phyloP scores from a whole-genome alignment of 2,329 filamentous ascomycete genomes.

The Fusarium dlaminii region DNA sequence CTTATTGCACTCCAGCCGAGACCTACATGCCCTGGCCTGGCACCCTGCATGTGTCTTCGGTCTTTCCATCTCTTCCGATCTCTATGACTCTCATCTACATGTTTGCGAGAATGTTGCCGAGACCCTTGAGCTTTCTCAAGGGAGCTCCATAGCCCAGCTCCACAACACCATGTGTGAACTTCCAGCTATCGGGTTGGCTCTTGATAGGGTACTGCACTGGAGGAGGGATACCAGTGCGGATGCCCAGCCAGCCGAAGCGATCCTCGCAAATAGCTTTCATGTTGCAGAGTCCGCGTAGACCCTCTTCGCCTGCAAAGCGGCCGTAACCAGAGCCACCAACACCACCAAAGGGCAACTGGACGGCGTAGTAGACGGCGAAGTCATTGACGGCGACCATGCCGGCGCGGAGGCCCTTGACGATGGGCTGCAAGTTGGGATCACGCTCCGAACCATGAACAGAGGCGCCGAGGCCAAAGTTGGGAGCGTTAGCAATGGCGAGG shows the following conservation, averaged over 20 bases:
- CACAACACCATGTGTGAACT: constrained; percentile 69
- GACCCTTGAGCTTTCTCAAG: constrained; percentile 51
- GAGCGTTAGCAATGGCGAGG: constrained; percentile 83
- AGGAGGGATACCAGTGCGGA: constrained; percentile 81
- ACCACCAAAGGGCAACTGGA: constrained; percentile 93
- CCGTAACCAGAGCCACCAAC: constrained; percentile 92
- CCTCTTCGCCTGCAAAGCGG: constrained; percentile 90
- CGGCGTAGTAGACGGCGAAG: constrained; percentile 92
- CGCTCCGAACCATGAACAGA: constrained; percentile 82
- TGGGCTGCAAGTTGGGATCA: constrained; percentile 66
- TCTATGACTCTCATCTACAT: constrained; percentile 40
- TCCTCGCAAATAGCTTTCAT: constrained; percentile 87
- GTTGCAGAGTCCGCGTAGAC: constrained; percentile 85
- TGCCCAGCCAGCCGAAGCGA: constrained; percentile 66
- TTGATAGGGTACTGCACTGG: constrained; percentile 83
- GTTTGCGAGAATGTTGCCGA: constrained; percentile 56
- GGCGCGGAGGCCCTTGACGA: constrained; percentile 75
- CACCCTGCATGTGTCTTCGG: background rate
- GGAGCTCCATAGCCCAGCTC: constrained; percentile 66
- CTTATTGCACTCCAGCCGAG: background rate
- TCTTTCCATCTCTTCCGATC: background rate
- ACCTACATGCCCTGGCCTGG: background rate
- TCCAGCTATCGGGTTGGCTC: constrained; percentile 71
- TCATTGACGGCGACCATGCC: constrained; percentile 97
- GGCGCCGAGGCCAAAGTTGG: constrained; percentile 85